Evolutionary conservation across 371 early-diverging fungal species (phyloP), one percentile per base, ranked within the genome.

Genomic region (Conidiobolus incongruus): DNA sequence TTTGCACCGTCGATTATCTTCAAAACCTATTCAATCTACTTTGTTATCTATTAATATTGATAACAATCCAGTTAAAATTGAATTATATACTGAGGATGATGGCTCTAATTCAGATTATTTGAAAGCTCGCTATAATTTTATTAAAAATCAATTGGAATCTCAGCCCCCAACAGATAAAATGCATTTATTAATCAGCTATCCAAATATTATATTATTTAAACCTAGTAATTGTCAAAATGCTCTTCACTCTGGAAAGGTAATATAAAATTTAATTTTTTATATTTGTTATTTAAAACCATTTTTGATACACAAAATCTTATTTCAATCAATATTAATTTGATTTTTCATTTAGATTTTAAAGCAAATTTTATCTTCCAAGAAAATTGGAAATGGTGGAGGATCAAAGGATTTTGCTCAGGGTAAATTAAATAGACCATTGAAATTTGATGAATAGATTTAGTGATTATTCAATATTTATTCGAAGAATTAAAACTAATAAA

Each of bases 301-400:
- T 20, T 10, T 20, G 5, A n/a, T 20, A 16, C 6, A 16, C 5
- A 21, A 20, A 8, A 17, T 21, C 21, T 21, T 20, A 37, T 7
- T 5, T 8, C 21, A 17, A 10, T 20, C 11, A 37, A 7, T 5
- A 10, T 4, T 8, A 22, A 6, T 37, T 10, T 37, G 22, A n/a
- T 11, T 20, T 8, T 6, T 7, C 11, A 20, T 10, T 37, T 6
- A 22, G 21, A 56, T 70, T 1, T 59, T 62, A 1, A 50, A 59
- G 5, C 52, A 61, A 55, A 24, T 39, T 61, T 11, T 45, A 66
- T 20, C 53, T 65, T 16, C 46, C 65, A 54, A 58, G 12, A 56
- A 58, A 58, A 13, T 55, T 57, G 51, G 47, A 16, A 52, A 52
- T 16, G 57, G 52, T 7, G 49, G 49, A 0, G 51, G 47, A 29